Percentiles rank a stretch among this genome's conserved stretches.
Conservation (phyloP, 2,329 filamentous ascomycete genomes). For the Elsinoe ampelina region DNA sequence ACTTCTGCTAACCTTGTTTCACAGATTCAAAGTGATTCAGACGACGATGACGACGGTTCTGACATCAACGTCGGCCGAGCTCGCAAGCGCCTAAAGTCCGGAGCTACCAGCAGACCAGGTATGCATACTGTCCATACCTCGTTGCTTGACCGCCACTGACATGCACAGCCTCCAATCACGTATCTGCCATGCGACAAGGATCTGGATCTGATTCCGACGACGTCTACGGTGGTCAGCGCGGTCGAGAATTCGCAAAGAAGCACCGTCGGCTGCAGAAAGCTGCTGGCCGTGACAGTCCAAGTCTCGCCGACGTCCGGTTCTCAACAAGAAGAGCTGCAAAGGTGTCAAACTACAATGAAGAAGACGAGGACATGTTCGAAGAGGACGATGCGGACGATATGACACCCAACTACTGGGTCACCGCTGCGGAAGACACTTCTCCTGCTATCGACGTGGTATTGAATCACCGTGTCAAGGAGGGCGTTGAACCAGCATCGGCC, state of each 20-base stretch:
- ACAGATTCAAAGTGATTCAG: slow-evolving; percentile 51
- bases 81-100: slow-evolving; percentile 59
- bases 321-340: slow-evolving; percentile 78
- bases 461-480: slow-evolving; percentile 71
- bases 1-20: slow-evolving; percentile 16
- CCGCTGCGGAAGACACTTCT: slow-evolving; percentile 62
- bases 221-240: slow-evolving; percentile 69
- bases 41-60: slow-evolving; percentile 62
- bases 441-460: slow-evolving; percentile 87
- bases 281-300: slow-evolving; percentile 50
- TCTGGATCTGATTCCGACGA: slow-evolving; percentile 61
- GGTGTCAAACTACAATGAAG: slow-evolving; percentile 59
- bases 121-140: slow-evolving; percentile 20
- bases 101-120: slow-evolving; percentile 52
- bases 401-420: slow-evolving; percentile 61
- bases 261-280: slow-evolving; percentile 59
- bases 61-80: slow-evolving; percentile 54
- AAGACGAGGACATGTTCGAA: slow-evolving; percentile 47
- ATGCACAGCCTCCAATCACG: slow-evolving; percentile 22
- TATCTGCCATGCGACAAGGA: slow-evolving; percentile 32
- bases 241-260: slow-evolving; percentile 59
- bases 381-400: slow-evolving; percentile 53
- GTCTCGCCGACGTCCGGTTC: slow-evolving; percentile 77
- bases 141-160: slow-evolving; percentile 36
- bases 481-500: slow-evolving; percentile 32